Evolutionary conservation across 495 filamentous ascomycete genomes (phyloP), one percentile per base, ranked within the genome.

Genomic region (Tuber calosporum): DNA sequence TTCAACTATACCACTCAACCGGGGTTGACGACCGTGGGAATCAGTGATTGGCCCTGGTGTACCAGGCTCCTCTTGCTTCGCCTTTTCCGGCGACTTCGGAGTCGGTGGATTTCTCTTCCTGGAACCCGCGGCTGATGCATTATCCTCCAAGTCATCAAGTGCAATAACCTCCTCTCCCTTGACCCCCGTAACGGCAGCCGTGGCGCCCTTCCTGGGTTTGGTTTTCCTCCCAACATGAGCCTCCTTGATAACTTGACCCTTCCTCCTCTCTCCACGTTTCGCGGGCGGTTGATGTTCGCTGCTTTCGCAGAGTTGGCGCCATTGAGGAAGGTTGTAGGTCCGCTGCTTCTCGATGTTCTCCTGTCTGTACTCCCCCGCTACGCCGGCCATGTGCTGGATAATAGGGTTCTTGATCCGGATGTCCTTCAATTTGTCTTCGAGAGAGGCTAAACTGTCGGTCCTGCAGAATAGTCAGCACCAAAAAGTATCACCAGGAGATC

Each of bases 341-440:
- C 96, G 87, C 82, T 96, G 92, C 82, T 96, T 94, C 81, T 97
- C 90, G 42, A 98, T 92, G 79, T 99, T 99, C 79, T 93, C 91
- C 78, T 98, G 96, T 38, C 94, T 93, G 81, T 97, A 99, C 42
- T 90, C 94, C 39, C 96, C 95, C 79, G 94, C 91, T 69, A 89
- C 92, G 15, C 94, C 96, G 85, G 93, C 92, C 81, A 98, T 98
- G 78, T 99, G 95, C 81, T 99, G 95, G 80, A 91, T 95, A 82
- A 99, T 98, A 15, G 95, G 95, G 76, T 98, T 96, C 85, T 93
- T 95, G 78, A 97, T 93, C 74, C 89, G 90, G 81, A 99, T 92
- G 70, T 90, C 90, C 83, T 97, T 97, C 73, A 99, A 88, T 71
- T 90, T 86, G 78, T 97, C 91, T 77, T 95, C 89, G 74, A 97